Percentiles rank a stretch among this genome's conserved stretches.
These are phyloP conservation scores for Sonneratia caseolaris DNA, from an alignment of 345 rosid genomes.

Conservation along the genomic window DNA sequence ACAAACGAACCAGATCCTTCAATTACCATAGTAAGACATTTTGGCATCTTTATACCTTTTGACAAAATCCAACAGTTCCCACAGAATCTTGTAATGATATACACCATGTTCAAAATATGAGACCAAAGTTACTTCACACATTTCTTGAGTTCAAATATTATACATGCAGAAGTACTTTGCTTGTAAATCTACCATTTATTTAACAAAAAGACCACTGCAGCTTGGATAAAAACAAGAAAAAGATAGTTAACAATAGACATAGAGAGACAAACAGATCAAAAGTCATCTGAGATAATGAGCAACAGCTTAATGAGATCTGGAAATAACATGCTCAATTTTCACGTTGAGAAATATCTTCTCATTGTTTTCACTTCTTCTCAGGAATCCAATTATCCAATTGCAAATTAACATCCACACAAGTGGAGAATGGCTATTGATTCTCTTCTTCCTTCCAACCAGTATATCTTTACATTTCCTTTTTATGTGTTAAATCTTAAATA, in stretches of 20 bases:
- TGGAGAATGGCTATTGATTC: neutral
- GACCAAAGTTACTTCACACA: neutral
- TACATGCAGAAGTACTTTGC: neutral
- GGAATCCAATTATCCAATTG: neutral
- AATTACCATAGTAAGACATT: neutral
- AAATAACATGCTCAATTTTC: neutral
- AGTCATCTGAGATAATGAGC: neutral
- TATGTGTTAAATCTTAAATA: neutral
- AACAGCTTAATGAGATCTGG: neutral
- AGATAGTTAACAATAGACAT: neutral
- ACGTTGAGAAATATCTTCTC: neutral
- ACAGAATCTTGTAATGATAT: neutral
- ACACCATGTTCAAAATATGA: neutral
- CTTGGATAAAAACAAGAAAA: neutral
- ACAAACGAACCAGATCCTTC: neutral
- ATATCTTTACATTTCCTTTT: neutral
- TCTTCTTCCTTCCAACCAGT: neutral
- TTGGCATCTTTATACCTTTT: neutral
- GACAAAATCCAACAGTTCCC: neutral
- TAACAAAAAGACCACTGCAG: neutral
- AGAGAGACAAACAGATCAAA: neutral
- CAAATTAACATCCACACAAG: neutral
- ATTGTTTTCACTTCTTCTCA: neutral
- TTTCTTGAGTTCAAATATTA: neutral
- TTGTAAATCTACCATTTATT: neutral